Evolutionary conservation across 2,329 filamentous ascomycete species (phyloP).

Genomic region (Botryotinia calthae): DNA sequence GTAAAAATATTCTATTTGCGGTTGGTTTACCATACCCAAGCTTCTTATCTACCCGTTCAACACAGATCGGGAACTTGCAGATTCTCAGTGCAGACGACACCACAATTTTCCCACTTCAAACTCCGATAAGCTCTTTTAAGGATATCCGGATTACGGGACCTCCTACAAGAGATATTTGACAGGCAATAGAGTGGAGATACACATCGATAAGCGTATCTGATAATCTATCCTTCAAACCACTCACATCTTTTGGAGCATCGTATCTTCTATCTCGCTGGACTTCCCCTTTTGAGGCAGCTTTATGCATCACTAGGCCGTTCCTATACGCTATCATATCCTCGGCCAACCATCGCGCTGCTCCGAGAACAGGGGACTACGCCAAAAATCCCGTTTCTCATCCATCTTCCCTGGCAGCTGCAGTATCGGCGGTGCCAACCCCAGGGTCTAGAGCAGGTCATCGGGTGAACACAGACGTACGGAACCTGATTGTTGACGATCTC

Average conservation of each 20-base stretch:
- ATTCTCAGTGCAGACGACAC: conserved; percentile 21
- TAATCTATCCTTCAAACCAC: background rate
- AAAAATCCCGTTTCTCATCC: conserved; percentile 24
- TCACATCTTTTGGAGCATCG: conserved; percentile 12
- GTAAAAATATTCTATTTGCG: conserved; percentile 12
- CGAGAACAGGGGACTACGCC: conserved; percentile 29
- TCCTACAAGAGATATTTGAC: conserved; percentile 11
- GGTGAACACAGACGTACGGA: conserved; percentile 31
- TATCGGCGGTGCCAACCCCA: conserved; percentile 30
- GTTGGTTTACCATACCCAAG: conserved; percentile 9
- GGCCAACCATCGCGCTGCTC: conserved; percentile 31
- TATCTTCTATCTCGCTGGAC: conserved; percentile 12
- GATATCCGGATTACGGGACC: background rate
- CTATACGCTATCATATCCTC: conserved; percentile 13
- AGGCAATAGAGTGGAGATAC: conserved; percentile 17
- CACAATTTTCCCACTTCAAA: conserved; percentile 17
- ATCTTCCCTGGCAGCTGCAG: conserved; percentile 29
- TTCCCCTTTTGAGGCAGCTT: conserved; percentile 17
- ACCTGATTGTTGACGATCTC: conserved; percentile 21
- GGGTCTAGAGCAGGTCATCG: conserved; percentile 32
- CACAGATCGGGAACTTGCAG: conserved; percentile 18
- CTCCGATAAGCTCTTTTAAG: conserved; percentile 20
- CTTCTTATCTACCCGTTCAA: conserved; percentile 21
- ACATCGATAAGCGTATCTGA: conserved; percentile 15
- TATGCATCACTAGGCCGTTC: background rate